Evolutionary conservation across 176 grass and related monocot genomes (phyloP), one percentile per base, ranked within the genome.

Genomic region (Ensete glaucum): DNA sequence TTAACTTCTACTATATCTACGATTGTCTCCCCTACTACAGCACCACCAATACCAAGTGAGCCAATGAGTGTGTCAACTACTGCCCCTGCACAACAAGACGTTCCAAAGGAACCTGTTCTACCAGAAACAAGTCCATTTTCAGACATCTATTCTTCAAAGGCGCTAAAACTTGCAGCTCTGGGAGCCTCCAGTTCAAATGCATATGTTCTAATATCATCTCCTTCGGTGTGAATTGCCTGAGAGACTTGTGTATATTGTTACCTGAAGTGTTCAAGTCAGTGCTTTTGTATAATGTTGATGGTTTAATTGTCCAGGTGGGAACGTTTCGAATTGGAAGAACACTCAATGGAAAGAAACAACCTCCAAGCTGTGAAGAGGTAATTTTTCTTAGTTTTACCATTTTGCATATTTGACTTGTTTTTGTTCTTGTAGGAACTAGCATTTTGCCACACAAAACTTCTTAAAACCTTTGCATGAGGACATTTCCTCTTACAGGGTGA

Each of bases 311-410:
- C 52, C 76, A 86, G 84, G 84, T 86, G 12, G 84, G 84, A 11
- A 53, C 77, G 57, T 86, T 86, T 78, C 77, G 26, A 67, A 82
- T 75, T 57, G 71, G 70, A 74, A 78, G 63, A 86, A 75, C 75
- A n/a, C 9, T 50, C 14, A 82, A 86, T 62, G 84, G 84, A 50
- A 53, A 69, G 9, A 82, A 27, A 54, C 67, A 73, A 55, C 84
- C 84, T 79, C 75, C 84, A 25, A 77, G 65, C 52, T 86, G 84
- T 53, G 74, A 86, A 79, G 79, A 82, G 79, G 84, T 86, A 55
- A 68, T 55, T 14, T 77, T 22, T 53, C 17, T 15, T 22, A 29
- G 9, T 9, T 52, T 26, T 23, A 22, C 5, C 1, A 48, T 52
- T 53, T 72, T 51, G 1, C 1, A 29, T 43, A 13, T 68, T 68